Evolutionary conservation across 2,329 filamentous ascomycete genomes (phyloP), one percentile per base, ranked within the genome.

Genomic region (Penicillium sp.): DNA sequence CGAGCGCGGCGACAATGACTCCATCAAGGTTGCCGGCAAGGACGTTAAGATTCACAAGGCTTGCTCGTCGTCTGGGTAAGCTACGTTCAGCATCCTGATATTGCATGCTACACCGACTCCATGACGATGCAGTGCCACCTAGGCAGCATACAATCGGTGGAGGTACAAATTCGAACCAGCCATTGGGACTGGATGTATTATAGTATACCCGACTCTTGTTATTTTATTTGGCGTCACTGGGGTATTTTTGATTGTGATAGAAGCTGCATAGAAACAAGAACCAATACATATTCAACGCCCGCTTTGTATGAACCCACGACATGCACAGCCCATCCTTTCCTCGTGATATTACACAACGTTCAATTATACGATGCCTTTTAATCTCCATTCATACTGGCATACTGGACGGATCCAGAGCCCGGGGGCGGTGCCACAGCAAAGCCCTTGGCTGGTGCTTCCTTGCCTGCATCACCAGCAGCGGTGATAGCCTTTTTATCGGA

Each of bases 1-100:
- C 29, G 93, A 99, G 75, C 83, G 91, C 63, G 92, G 95, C 53
- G 90, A 98, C 76, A 99, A 99, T 71, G 92, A 97, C 66, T 90
- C 88, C 33, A 86, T 97, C 68, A 96, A 93, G 76, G 80, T 86
- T 2, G 80, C 77, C 1, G 67, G 68, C 33, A 65, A 74, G 64
- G 62, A 66, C 19, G 71, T 77, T 37, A 77, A 76, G 65, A 68
- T 76, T 53, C 73, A 75, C 45, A 77, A 78, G 65, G 67, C 74
- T 45, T 78, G 77, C 58, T 75, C 74, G 24, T 74, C 69, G 55
- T 71, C 35, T 33, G 9, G 14, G 11, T 31, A 22, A 19, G 14
- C 19, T 49, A 22, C 27, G 16, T 33, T 7, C 14, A 19, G 19
- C n/a, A 39, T 24, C 21, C 26, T 35, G 16, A n/a, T 27, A 42